These are phyloP conservation scores for Bryoerythrophyllum caledonicum DNA, from an alignment of 225 moss, liverwort and hornwort genomes.

Conservation along the genomic window DNA sequence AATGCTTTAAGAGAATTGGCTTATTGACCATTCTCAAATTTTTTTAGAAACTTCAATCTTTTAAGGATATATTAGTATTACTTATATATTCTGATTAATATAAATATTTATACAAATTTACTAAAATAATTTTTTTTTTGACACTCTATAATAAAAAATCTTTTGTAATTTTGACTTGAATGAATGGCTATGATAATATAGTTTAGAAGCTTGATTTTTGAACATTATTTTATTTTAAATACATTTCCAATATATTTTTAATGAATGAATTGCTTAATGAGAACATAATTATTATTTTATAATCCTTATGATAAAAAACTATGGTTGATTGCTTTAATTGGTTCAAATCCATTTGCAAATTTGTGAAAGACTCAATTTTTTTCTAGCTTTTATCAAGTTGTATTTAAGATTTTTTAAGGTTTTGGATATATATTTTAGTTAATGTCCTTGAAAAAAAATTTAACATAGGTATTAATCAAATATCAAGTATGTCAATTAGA, in stretches of 20 bases:
- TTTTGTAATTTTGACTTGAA: fast-evolving
- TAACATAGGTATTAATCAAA: too few species aligned
- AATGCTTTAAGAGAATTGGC: not conserved
- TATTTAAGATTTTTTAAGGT: not conserved
- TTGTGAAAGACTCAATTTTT: not conserved
- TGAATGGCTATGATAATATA: not conserved
- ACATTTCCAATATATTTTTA: too few species aligned
- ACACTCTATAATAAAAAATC: too few species aligned
- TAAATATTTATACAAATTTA: too few species aligned
- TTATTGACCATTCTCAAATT: not conserved
- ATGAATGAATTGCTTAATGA: too few species aligned
- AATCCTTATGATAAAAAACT: fast-evolving
- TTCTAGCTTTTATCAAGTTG: too few species aligned
- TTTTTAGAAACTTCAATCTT: not conserved
- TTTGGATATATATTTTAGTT: not conserved
- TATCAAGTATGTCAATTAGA: too few species aligned
- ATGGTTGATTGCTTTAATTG: not conserved
- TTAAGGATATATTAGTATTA: fast-evolving
- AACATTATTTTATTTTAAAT: too few species aligned
- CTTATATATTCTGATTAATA: too few species aligned
- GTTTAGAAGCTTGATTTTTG: not conserved
- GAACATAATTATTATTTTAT: not conserved
- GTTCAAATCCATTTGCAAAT: not conserved
- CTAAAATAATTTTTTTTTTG: too few species aligned
- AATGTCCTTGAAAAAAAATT: not conserved